Base-by-base conservation (phyloP, 2,329 filamentous ascomycete species). In the Sporothrix globosa region DNA sequence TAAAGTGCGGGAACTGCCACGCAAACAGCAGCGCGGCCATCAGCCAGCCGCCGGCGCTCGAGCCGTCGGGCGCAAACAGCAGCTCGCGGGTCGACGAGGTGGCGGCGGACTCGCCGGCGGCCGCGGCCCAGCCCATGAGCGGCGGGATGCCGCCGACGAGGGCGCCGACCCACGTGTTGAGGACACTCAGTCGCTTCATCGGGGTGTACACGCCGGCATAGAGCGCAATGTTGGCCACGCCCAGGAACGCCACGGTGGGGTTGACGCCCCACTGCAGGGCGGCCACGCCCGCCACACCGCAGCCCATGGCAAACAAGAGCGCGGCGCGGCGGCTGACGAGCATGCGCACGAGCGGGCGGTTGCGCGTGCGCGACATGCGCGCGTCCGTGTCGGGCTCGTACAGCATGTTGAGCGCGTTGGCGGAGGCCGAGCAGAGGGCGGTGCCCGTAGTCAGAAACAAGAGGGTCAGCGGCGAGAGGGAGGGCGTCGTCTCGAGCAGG, bases 1-100 rank as follows among this genome's bases (percentile, higher is more conserved):
- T 98, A 83, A 99, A 99, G 81, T 99, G 96, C 3, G 96, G 93
- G 77, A 99, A 98, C 78, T 99, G 95, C 96, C 96, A 99, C 14
- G 93, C 91, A 75, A 97, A 97, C 5, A 99, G 83, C 7, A 98
- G 82, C 0, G 86, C 88, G 0, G 92, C 95, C 17, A 97, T 83
- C 0, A 98, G 82, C 96, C 96, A 99, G 4, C 95, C 96, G 5
- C 96, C 96, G 13, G 89, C 81, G 34, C 79, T 88, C 76, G 78
- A 90, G 78, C 76, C 92, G 74, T 88, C 86, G 14, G 77, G 76
- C 0, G 85, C 90, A 70, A 96, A 87, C 0, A 97, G 83, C 52
- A 97, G 85, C 77, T 96, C 92, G 65, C 86, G 85, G 60, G 72
- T 11, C 9, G 63, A 66, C 63, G 54, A 34, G 13, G 39, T 30